A percentile compares a stretch with the other conserved stretches of the same genome.
phyloP scores from a whole-genome alignment of 768 basidiomycete species.

The Xerocomellus dryophilus region DNA sequence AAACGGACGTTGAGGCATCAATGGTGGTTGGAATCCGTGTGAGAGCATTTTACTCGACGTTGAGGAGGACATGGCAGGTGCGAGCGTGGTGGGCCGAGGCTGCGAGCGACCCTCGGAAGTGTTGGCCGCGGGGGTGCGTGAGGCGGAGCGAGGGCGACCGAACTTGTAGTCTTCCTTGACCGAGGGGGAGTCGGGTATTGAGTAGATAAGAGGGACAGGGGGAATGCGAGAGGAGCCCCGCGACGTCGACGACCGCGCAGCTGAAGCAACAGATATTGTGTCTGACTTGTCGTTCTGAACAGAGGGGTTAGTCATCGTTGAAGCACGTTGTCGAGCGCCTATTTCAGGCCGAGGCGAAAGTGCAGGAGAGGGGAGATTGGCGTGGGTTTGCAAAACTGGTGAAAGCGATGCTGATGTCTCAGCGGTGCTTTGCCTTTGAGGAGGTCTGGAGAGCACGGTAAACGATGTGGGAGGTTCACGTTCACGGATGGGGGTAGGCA shows the following conservation, averaged over 20 bases:
- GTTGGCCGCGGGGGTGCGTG: conserved; percentile 9
- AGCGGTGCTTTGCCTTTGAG: conserved; percentile 32
- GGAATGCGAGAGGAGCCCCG: conserved; percentile 27
- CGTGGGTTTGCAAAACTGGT: not conserved
- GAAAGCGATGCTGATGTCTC: conserved; percentile 17
- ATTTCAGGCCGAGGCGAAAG: conserved; percentile 14
- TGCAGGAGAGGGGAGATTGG: not conserved
- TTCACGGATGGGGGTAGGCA: conserved; percentile 59
- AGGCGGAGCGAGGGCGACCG: conserved; percentile 9
- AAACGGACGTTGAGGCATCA: conserved; percentile 54
- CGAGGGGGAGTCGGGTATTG: conserved; percentile 34
- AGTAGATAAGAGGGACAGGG: conserved; percentile 29
- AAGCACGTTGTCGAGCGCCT: conserved; percentile 12
- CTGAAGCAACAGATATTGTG: conserved; percentile 22
- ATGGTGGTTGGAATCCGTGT: conserved; percentile 21
- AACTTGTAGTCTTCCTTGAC: conserved; percentile 22
- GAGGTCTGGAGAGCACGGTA: conserved; percentile 59
- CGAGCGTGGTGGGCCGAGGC: conserved; percentile 6
- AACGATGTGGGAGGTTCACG: conserved; percentile 56
- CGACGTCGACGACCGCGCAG: conserved; percentile 20
- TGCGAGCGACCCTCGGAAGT: conserved; percentile 13
- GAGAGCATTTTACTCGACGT: conserved; percentile 24
- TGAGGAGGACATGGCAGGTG: conserved; percentile 7
- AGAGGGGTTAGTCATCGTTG: conserved; percentile 4
- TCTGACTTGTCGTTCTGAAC: conserved; percentile 29